These are phyloP conservation scores for Ceratocystis papillata DNA, from an alignment of 2,329 filamentous ascomycete genomes.

Conservation along the genomic window DNA sequence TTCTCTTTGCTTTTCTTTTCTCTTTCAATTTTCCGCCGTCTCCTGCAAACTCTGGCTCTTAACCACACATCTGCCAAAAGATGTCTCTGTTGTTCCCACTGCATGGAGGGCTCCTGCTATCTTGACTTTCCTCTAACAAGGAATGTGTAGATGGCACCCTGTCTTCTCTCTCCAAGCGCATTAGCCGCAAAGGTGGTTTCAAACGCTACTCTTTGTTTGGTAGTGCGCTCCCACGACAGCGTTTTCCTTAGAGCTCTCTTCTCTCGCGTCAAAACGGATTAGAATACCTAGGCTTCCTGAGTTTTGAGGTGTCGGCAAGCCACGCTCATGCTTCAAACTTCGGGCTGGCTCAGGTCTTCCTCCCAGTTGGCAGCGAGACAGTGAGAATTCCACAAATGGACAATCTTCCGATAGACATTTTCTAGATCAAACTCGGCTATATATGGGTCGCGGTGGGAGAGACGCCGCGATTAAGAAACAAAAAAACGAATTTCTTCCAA, in stretches of 20 bases:
- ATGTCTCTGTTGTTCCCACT: slow-evolving; percentile 7
- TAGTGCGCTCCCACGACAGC: neutral
- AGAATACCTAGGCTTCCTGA: neutral
- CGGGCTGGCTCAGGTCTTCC: neutral
- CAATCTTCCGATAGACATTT: slow-evolving; percentile 4
- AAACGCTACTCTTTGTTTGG: neutral
- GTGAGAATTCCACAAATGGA: slow-evolving; percentile 11
- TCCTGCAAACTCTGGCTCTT: slow-evolving; percentile 2
- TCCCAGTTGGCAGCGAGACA: neutral
- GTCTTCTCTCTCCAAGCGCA: neutral
- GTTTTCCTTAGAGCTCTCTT: slow-evolving; percentile 1
- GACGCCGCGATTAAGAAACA: slow-evolving; percentile 14
- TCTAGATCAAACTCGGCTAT: neutral
- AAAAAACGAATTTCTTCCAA: neutral
- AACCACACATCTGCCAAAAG: slow-evolving; percentile 19
- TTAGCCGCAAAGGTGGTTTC: neutral
- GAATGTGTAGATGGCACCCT: neutral
- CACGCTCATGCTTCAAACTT: slow-evolving; percentile 9
- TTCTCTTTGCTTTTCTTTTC: slow-evolving; percentile 5
- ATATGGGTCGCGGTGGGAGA: slow-evolving; percentile 16
- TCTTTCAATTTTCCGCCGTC: slow-evolving; percentile 20
- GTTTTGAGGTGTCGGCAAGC: slow-evolving; percentile 15
- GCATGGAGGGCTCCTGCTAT: slow-evolving; percentile 7
- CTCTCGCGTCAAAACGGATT: neutral
- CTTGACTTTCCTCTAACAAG: neutral